Conservation (phyloP, 345 rosid species). For the Euphorbia tirucalli region DNA sequence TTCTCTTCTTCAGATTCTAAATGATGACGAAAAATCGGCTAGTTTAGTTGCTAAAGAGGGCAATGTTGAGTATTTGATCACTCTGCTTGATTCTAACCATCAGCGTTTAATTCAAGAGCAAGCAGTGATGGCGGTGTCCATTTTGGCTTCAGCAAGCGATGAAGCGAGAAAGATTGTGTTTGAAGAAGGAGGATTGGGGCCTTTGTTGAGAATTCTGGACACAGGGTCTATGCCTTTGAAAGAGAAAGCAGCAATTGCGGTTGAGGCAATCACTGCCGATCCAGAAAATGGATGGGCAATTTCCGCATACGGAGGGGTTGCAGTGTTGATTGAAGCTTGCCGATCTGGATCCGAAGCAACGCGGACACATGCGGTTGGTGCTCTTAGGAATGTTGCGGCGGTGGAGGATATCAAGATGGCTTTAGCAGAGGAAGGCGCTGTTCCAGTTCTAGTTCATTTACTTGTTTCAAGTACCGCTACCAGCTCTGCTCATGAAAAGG, state of each 20-base stretch:
- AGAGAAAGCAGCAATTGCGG: slow-evolving; percentile 62
- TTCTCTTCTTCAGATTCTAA: slow-evolving; percentile 61
- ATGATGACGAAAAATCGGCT: slow-evolving; percentile 53
- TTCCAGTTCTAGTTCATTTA: slow-evolving; percentile 53
- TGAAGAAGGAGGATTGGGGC: slow-evolving; percentile 76
- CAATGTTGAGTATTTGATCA: slow-evolving; percentile 54
- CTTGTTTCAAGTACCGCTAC: slow-evolving; percentile 34
- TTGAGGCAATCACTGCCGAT: slow-evolving; percentile 69
- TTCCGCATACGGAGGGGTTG: slow-evolving; percentile 65
- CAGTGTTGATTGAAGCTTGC: slow-evolving; percentile 58
- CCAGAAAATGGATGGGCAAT: slow-evolving; percentile 70
- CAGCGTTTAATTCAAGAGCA: slow-evolving; percentile 57
- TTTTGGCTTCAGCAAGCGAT: slow-evolving; percentile 49
- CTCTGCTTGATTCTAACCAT: slow-evolving; percentile 53
- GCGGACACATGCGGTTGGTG: slow-evolving; percentile 56
- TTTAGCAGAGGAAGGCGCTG: slow-evolving; percentile 70
- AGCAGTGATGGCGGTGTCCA: slow-evolving; percentile 56
- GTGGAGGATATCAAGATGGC: slow-evolving; percentile 54
- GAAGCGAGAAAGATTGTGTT: slow-evolving; percentile 64
- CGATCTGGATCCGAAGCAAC: slow-evolving; percentile 52
- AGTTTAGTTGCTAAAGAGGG: slow-evolving; percentile 65
- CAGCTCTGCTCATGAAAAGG: slow-evolving; percentile 43
- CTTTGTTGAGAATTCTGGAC: slow-evolving; percentile 59
- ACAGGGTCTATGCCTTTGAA: slow-evolving; percentile 54
- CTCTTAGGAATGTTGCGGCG: slow-evolving; percentile 54